Percentiles rank a stretch among this genome's conserved stretches.
phyloP scores from a whole-genome alignment of 768 basidiomycete genomes.

The Russula dissimulans region DNA sequence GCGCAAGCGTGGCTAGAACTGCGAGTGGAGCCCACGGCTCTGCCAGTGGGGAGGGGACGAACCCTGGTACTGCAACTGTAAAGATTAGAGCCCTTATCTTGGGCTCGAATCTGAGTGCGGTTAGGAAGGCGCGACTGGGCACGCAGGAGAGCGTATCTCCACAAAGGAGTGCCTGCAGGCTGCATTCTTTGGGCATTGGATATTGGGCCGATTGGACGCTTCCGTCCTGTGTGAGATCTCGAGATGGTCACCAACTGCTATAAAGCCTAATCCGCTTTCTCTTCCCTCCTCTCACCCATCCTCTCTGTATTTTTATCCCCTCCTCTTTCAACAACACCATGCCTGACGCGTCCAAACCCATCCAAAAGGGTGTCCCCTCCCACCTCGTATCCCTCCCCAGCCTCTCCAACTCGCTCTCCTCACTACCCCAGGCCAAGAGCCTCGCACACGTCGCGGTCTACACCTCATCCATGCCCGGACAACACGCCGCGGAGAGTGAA shows the following conservation, averaged over 20 bases:
- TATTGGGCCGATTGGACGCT: conserved; percentile 13
- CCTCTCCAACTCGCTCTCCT: conserved; percentile 56
- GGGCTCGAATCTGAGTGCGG: neutral
- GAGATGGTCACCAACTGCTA: conserved; percentile 19
- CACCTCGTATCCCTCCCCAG: conserved; percentile 67
- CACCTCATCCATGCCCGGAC: conserved; percentile 52
- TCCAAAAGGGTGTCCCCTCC: conserved; percentile 29
- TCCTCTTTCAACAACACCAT: conserved; percentile 24
- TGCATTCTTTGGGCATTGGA: conserved; percentile 10
- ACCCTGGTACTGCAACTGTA: neutral
- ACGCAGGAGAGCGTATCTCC: neutral
- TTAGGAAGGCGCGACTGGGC: conserved; percentile 4
- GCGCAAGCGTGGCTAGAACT: conserved; percentile 3
- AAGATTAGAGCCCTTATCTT: conserved; percentile 6
- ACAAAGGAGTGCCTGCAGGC: neutral
- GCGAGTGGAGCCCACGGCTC: neutral
- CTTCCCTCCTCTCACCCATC: conserved; percentile 8
- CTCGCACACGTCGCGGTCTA: conserved; percentile 58
- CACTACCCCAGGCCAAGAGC: conserved; percentile 64
- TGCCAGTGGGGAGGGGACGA: neutral
- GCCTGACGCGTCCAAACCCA: conserved; percentile 31
- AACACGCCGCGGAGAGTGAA: conserved; percentile 61
- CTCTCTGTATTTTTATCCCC: conserved; percentile 9
- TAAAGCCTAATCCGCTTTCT: conserved; percentile 25
- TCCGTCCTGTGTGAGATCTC: conserved; percentile 1